phyloP scores from a whole-genome alignment of 495 filamentous ascomycete genomes.

The Penicillium alfredii region DNA sequence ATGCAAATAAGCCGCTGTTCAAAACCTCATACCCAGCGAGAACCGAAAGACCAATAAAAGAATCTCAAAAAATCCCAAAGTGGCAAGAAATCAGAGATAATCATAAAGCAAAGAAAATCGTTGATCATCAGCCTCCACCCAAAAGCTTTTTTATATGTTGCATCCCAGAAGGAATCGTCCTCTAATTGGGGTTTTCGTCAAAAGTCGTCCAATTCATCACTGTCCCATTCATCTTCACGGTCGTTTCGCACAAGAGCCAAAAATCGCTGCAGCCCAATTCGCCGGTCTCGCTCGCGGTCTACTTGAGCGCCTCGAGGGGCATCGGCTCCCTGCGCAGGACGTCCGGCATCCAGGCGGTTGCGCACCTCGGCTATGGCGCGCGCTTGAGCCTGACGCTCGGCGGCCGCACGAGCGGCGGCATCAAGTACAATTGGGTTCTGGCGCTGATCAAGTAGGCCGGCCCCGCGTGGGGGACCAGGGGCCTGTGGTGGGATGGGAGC shows the following conservation, averaged over 20 bases:
- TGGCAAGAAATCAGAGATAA: too few relatives aligned
- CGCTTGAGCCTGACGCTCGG: conserved; percentile 40
- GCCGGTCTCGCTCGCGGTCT: conserved; percentile 7
- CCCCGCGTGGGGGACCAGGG: conserved; percentile 19
- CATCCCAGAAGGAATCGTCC: too few relatives aligned
- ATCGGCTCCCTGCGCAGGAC: conserved; percentile 5
- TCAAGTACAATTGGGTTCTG: too few relatives aligned
- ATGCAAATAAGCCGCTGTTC: too few relatives aligned
- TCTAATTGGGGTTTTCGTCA: too few relatives aligned
- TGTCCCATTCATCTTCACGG: conserved; percentile 60
- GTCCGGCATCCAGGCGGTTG: conserved; percentile 21
- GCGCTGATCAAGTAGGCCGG: conserved; percentile 18
- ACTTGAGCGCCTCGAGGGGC: background rate
- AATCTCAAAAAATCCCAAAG: too few relatives aligned
- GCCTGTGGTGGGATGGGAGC: conserved; percentile 37
- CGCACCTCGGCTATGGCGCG: conserved; percentile 41
- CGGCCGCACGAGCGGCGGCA: conserved; percentile 36
- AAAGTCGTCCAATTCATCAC: conserved; percentile 55
- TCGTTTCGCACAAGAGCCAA: conserved; percentile 50
- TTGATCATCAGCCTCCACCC: too few relatives aligned
- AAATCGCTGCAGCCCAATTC: conserved; percentile 46
- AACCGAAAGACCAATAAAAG: too few relatives aligned
- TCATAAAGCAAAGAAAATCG: too few relatives aligned
- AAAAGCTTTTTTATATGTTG: too few relatives aligned
- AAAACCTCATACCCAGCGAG: too few relatives aligned